These are phyloP conservation scores for Metrosideros polymorpha DNA, from an alignment of 441 rosid genomes.

Conservation along the genomic window DNA sequence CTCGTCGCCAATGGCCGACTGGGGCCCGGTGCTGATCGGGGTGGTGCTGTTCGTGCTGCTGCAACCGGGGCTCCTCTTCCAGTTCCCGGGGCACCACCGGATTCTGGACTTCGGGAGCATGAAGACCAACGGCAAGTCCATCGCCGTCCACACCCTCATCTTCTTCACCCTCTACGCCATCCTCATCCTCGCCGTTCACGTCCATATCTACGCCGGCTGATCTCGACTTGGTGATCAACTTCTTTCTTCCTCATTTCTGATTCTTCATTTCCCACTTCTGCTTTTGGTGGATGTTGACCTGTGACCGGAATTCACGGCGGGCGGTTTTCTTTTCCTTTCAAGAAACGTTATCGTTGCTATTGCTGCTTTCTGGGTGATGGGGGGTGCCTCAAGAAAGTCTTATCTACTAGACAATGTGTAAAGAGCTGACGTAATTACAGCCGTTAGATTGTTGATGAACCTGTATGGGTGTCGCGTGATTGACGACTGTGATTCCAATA, in stretches of 20 bases:
- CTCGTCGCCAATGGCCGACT: not conserved
- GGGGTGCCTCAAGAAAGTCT: not conserved
- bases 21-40: not conserved
- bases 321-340: not conserved
- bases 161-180: not conserved
- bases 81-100: not conserved
- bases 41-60: conserved; percentile 4
- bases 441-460: not conserved
- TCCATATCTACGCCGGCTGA: not conserved
- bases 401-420: not conserved
- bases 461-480: not conserved
- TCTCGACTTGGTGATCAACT: not conserved
- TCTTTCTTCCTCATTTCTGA: not conserved
- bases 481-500: not conserved
- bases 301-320: not conserved
- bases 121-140: conserved; percentile 1
- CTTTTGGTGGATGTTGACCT: not conserved
- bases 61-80: conserved; percentile 3
- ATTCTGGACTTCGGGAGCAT: not conserved
- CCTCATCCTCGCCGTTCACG: not conserved
- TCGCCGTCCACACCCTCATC: conserved; percentile 1
- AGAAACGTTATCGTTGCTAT: not conserved
- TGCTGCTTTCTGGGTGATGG: not conserved
- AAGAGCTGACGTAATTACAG: not conserved
- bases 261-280: not conserved